Evolutionary conservation across 306 rosid species (phyloP).

Genomic region (Ammopiptanthus mongolicus): DNA sequence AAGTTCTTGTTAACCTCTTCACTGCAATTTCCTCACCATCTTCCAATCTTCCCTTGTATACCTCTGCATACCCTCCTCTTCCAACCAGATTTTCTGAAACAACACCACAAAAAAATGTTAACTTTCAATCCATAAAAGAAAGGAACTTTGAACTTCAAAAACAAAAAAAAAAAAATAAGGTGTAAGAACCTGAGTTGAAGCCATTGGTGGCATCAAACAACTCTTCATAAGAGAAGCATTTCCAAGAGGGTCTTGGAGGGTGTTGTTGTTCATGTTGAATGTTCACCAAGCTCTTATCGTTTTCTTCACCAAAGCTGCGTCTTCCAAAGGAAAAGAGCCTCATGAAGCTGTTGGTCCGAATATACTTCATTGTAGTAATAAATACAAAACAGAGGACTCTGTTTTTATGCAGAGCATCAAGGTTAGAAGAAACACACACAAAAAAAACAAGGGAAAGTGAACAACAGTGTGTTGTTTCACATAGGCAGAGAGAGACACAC

Average conservation of each 20-base stretch:
- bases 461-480: not conserved
- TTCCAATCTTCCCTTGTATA: conserved; percentile 44
- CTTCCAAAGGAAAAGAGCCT: conserved; percentile 65
- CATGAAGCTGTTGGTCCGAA: conserved; percentile 54
- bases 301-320: conserved; percentile 40
- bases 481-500: not conserved
- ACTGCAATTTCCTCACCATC: conserved; percentile 55
- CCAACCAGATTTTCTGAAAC: conserved; percentile 53
- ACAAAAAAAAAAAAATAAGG: too few species aligned
- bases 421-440: not conserved
- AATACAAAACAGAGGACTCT: conserved; percentile 20
- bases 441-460: not conserved
- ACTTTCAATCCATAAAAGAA: not conserved
- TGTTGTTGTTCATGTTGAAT: conserved; percentile 13
- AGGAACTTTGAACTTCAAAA: not conserved
- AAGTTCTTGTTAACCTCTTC: conserved; percentile 46
- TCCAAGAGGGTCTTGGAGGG: conserved; percentile 75
- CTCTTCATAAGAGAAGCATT: conserved; percentile 77
- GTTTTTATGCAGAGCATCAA: conserved; percentile 40
- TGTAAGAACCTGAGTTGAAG: conserved; percentile 51
- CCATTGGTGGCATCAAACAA: conserved; percentile 71
- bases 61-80: conserved; percentile 62
- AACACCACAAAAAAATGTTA: not conserved
- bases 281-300: conserved; percentile 3
- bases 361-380: conserved; percentile 52